phyloP scores from a whole-genome alignment of 1,284 basidiomycete genomes.

The Cutaneotrichosporon arboriforme region DNA sequence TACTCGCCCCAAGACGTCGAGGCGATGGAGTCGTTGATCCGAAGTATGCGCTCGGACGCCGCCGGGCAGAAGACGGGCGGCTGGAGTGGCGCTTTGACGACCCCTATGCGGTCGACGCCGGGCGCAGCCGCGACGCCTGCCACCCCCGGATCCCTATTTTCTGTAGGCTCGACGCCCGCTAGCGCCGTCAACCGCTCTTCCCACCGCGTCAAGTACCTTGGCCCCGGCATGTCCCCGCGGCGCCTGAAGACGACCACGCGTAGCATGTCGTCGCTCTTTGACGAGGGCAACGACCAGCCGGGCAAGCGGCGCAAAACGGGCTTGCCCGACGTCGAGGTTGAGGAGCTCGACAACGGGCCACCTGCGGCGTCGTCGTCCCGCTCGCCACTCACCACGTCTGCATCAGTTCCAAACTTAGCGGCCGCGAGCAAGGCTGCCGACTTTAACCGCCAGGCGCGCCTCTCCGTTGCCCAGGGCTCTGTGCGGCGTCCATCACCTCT shows the following conservation, averaged over 20 bases:
- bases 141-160: conserved; percentile 20
- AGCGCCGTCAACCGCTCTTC: background rate
- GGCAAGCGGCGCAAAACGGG: conserved; percentile 20
- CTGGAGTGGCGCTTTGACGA: conserved; percentile 22
- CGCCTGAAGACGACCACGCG: conserved; percentile 8
- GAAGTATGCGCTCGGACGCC: conserved; percentile 25
- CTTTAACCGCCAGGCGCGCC: conserved; percentile 7
- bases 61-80: conserved; percentile 6
- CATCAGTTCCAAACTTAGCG: background rate
- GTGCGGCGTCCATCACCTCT: conserved; percentile 20
- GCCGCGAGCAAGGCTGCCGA: conserved; percentile 7
- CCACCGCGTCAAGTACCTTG: conserved; percentile 26
- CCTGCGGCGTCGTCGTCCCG: background rate
- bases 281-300: conserved; percentile 10
- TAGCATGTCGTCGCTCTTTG: conserved; percentile 15
- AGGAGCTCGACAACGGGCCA: background rate
- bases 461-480: background rate
- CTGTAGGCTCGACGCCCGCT: conserved; percentile 9
- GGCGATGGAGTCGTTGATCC: conserved; percentile 32
- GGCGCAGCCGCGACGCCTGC: background rate
- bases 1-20: conserved; percentile 28
- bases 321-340: conserved; percentile 9
- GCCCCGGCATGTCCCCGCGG: conserved; percentile 38
- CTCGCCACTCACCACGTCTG: background rate
- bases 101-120: background rate